Evolutionary conservation across 1,284 basidiomycete genomes (phyloP), one percentile per base, ranked within the genome.

Genomic region (Caloboletus firmus): DNA sequence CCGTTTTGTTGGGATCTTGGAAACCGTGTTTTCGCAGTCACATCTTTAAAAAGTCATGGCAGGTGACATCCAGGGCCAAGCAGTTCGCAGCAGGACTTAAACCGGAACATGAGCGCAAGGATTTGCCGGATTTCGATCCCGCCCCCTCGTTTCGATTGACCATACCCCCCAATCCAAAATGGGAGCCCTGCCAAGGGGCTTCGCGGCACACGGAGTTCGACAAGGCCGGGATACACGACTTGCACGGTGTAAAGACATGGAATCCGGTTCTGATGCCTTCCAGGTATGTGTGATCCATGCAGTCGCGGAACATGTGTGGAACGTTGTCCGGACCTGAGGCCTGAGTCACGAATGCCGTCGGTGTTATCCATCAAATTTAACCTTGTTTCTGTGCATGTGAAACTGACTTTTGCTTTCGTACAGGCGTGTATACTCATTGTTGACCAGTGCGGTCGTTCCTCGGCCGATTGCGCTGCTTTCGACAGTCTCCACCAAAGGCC

Each of bases 381-480:
- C 63, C 24, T 45, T 57, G 49, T 50, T 49, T 34, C 18, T 17
- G n/a, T 40, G 35, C 57, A 67, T 66, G 59, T 57, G 54, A 57
- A 24, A 59, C 55, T 56, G 49, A 60, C 52, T 59, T 49, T 57
- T 17, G 32, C 11, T 64, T 51, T 53, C 51, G 55, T 51, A 47
- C 59, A 81, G 79, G 60, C 77, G 79, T 54, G 62, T 75, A 17
- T 82, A 85, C 65, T 72, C 76, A 49, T 66, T 91, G 57, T 72
- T 91, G 72, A 88, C 84, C 28, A 85, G 84, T 39, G 82, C 80
- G 1, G 80, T 90, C 52, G 72, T 84, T 34, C 89, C 89, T 13
- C 79, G 90, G 39, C 89, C 90, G 3, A 82, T 91, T 55, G 89
- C 85, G 0, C 83, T 92, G 57, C 80, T 91, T 17, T 90, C 88